Percentiles rank a stretch among this genome's conserved stretches.
These are phyloP conservation scores for Penicillium sp. DNA, from an alignment of 2,329 filamentous ascomycete species.

Conservation along the genomic window DNA sequence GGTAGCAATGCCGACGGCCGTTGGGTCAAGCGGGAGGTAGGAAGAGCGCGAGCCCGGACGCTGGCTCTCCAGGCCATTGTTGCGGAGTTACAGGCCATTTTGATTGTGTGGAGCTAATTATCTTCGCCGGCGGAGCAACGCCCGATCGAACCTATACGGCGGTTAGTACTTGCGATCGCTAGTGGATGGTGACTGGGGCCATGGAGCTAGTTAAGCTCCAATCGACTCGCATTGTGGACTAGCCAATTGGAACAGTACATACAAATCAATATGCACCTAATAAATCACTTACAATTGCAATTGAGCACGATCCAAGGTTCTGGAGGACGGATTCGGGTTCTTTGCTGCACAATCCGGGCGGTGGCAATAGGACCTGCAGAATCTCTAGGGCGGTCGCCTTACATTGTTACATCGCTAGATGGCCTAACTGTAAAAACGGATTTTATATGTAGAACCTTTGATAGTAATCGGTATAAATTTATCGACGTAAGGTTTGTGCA, in stretches of 20 bases:
- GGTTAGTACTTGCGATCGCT: constrained; percentile 12
- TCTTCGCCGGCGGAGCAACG: constrained; percentile 17
- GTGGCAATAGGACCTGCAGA: constrained; percentile 2
- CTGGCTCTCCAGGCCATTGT: constrained; percentile 30
- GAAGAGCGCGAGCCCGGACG: constrained; percentile 26
- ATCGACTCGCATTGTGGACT: neutral
- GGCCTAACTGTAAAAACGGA: no score
- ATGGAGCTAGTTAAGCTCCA: neutral
- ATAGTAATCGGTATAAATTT: no score
- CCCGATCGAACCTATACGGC: constrained; percentile 20
- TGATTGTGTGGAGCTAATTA: constrained; percentile 16
- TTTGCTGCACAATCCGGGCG: constrained; percentile 16
- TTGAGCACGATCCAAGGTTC: constrained; percentile 21
- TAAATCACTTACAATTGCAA: constrained; percentile 20
- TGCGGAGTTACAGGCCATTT: constrained; percentile 27
- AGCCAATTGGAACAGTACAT: neutral
- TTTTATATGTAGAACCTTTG: no score
- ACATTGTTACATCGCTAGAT: neutral
- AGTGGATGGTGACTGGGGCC: neutral
- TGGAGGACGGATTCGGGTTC: constrained; percentile 22
- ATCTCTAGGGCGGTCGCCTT: neutral
- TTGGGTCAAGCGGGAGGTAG: constrained; percentile 25
- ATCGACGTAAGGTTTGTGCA: no score
- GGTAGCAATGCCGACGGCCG: constrained; percentile 24
- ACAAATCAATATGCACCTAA: neutral